Conservation (phyloP, 2,329 filamentous ascomycete genomes). For the Lomentospora prolificans region DNA sequence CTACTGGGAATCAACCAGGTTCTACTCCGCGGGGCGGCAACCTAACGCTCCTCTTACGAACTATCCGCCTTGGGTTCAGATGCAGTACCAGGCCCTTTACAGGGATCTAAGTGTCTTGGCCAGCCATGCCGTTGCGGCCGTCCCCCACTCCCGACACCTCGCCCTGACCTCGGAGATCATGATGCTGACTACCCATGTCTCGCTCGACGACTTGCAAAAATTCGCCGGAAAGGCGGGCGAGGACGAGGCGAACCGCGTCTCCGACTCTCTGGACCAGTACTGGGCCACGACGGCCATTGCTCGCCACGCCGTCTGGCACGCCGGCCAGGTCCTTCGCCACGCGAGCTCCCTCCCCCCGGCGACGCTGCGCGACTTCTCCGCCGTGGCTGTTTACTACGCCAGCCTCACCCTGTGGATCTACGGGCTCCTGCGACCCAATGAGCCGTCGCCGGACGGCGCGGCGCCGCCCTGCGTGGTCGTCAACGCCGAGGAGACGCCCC, state of each 20-base stretch:
- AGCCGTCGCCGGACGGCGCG: conserved; percentile 45
- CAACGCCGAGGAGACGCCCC: conserved; percentile 13
- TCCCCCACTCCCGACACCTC: neutral
- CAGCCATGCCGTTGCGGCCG: conserved; percentile 5
- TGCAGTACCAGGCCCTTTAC: conserved; percentile 21
- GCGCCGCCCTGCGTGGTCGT: conserved; percentile 22
- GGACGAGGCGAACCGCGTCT: conserved; percentile 51
- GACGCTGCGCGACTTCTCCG: conserved; percentile 54
- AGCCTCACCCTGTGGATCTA: conserved; percentile 61
- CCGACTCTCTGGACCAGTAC: conserved; percentile 41
- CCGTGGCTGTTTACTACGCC: conserved; percentile 60
- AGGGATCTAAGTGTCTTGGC: conserved; percentile 19
- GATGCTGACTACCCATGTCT: conserved; percentile 54
- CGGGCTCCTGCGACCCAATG: conserved; percentile 51
- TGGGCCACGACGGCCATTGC: conserved; percentile 48
- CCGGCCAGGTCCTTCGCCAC: conserved; percentile 54
- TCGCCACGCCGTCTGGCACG: conserved; percentile 55
- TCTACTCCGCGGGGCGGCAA: conserved; percentile 17
- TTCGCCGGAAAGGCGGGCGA: conserved; percentile 60
- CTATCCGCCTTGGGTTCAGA: conserved; percentile 18
- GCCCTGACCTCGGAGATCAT: conserved; percentile 29
- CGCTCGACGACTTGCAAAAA: conserved; percentile 54
- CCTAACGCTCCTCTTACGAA: neutral
- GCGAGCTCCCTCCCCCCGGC: conserved; percentile 44
- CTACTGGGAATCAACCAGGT: conserved; percentile 21